phyloP scores from a whole-genome alignment of 140 eudicot genomes.

The Erigeron philadelphicus region DNA sequence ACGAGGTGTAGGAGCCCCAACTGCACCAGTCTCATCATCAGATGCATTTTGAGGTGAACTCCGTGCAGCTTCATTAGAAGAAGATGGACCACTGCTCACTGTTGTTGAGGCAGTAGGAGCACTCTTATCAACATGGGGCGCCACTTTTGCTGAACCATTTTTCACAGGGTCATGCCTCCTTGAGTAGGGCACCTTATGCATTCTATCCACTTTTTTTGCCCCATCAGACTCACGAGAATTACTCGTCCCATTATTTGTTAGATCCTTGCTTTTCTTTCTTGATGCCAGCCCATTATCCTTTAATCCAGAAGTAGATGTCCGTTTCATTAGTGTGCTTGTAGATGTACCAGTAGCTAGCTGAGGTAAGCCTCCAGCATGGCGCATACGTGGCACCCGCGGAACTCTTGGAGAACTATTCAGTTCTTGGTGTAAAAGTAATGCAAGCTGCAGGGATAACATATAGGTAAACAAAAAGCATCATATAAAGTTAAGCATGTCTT shows the following conservation, averaged over 20 bases:
- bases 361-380: constrained; percentile 91
- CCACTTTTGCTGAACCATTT: constrained; percentile 36
- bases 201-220: constrained; percentile 44
- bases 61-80: constrained; percentile 46
- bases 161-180: constrained; percentile 52
- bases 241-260: constrained; percentile 41
- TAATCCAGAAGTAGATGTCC: constrained; percentile 54
- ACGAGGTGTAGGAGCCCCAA: constrained; percentile 37
- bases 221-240: constrained; percentile 47
- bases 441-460: constrained; percentile 60
- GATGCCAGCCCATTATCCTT: constrained; percentile 62
- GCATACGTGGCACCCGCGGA: constrained; percentile 96
- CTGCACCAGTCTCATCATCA: constrained; percentile 53
- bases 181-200: constrained; percentile 34
- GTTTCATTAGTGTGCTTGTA: constrained; percentile 58
- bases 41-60: constrained; percentile 35
- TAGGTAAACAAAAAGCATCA: constrained; percentile 4
- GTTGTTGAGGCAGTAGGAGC: constrained; percentile 37
- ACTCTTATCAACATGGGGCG: constrained; percentile 2
- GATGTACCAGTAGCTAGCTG: constrained; percentile 63
- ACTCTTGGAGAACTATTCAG: constrained; percentile 97
- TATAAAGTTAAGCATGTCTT: background rate
- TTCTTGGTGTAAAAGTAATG: constrained; percentile 88
- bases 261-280: constrained; percentile 63
- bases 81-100: constrained; percentile 50